Evolutionary conservation across 257 asterid genomes (phyloP).

Genomic region (Mentha longifolia): DNA sequence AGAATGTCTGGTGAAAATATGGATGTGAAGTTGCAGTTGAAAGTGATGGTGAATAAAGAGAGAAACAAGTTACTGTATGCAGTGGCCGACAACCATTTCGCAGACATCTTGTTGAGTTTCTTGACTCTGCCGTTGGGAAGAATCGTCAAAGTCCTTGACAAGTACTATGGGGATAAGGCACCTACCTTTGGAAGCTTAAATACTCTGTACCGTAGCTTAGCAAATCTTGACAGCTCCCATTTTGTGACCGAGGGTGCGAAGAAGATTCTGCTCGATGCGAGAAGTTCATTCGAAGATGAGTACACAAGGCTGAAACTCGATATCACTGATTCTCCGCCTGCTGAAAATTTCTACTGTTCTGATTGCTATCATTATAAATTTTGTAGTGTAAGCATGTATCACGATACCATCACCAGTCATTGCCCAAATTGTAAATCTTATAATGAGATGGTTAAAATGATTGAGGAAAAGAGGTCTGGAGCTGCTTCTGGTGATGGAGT

Average conservation of each 20-base stretch:
- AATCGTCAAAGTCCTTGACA: not conserved
- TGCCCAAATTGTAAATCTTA: not conserved
- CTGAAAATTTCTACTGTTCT: not conserved
- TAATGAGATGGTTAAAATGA: too few species aligned
- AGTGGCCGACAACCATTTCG: constrained; percentile 15
- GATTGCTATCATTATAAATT: not conserved
- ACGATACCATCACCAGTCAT: not conserved
- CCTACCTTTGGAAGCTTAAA: constrained; percentile 32
- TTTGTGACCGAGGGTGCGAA: constrained; percentile 6
- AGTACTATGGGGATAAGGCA: not conserved
- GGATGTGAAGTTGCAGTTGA: not conserved
- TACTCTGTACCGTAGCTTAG: constrained; percentile 27
- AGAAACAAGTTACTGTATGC: constrained; percentile 32
- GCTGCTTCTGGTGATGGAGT: not conserved
- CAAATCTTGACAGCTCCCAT: not conserved
- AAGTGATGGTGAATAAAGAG: constrained; percentile 28
- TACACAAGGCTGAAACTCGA: constrained; percentile 10
- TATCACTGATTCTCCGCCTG: not conserved
- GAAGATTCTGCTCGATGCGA: constrained; percentile 27
- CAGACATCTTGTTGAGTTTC: constrained; percentile 33
- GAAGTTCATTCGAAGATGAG: not conserved
- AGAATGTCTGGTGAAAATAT: not conserved
- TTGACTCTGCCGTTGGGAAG: constrained; percentile 34
- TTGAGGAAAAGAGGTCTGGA: too few species aligned
- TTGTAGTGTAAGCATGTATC: not conserved